Conservation (phyloP, 139 green algal genomes). For the Edaphochlamys debaryana region DNA sequence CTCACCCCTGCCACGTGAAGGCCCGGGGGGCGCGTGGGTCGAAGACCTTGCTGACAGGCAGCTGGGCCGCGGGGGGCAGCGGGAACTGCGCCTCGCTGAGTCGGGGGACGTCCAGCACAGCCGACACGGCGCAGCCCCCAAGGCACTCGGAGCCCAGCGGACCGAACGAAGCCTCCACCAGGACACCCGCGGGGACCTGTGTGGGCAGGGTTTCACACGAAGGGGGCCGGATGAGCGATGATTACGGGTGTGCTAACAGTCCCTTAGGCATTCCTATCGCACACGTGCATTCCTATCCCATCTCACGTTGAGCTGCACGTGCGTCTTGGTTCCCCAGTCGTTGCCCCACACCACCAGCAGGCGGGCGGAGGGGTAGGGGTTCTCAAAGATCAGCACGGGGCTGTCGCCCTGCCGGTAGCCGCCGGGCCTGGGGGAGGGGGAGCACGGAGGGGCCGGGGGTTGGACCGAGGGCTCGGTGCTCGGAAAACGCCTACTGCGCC, state of each 20-base stretch:
- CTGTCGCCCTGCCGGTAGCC: too few relatives aligned
- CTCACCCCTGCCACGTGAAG: too few relatives aligned
- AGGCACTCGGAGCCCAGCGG: too few relatives aligned
- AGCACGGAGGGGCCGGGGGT: too few relatives aligned
- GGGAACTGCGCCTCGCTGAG: neutral
- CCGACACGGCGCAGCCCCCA: slow-evolving; percentile 36
- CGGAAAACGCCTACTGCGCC: neutral
- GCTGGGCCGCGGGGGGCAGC: neutral
- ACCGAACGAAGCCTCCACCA: slow-evolving; percentile 16
- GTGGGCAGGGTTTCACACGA: neutral
- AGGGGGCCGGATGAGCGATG: too few relatives aligned
- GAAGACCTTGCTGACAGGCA: slow-evolving; percentile 29
- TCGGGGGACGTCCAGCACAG: slow-evolving; percentile 43
- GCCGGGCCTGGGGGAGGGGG: too few relatives aligned
- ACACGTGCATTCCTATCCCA: neutral
- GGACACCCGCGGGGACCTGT: slow-evolving; percentile 32
- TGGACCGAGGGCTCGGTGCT: too few relatives aligned
- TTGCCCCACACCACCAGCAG: slow-evolving; percentile 57
- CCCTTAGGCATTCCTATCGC: too few relatives aligned
- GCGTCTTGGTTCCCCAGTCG: neutral
- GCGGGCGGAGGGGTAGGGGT: slow-evolving; percentile 45
- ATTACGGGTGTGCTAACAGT: too few relatives aligned
- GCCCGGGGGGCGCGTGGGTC: slow-evolving; percentile 39
- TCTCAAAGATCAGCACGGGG: slow-evolving; percentile 35
- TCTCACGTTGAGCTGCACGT: neutral